Conservation (phyloP, 306 rosid genomes). For the Pyrus communis region DNA sequence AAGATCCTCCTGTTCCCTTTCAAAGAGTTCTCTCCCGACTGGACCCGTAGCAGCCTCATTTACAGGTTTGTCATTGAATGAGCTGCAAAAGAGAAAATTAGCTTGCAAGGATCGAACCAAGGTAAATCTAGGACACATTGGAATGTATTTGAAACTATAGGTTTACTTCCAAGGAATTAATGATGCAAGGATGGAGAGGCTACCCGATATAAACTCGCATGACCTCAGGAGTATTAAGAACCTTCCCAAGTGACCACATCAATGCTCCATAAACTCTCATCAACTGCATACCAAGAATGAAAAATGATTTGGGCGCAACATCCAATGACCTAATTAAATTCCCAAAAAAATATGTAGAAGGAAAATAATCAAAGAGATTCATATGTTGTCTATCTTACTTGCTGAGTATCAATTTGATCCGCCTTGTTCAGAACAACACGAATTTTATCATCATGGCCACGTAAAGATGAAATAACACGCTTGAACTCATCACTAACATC, state of each 20-base stretch:
- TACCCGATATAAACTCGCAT: slow-evolving; percentile 93
- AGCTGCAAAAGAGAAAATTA: slow-evolving; percentile 35
- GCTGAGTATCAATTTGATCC: slow-evolving; percentile 93
- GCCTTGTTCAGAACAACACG: slow-evolving; percentile 92
- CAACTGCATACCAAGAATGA: slow-evolving; percentile 36
- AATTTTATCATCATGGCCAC: slow-evolving; percentile 86
- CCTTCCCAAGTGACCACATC: slow-evolving; percentile 99
- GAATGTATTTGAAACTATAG: not conserved
- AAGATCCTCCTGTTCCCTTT: slow-evolving; percentile 87
- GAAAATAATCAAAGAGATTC: not conserved
- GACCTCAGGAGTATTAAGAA: slow-evolving; percentile 87
- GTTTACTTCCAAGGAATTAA: not conserved
- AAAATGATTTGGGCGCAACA: not conserved
- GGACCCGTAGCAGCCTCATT: slow-evolving; percentile 46
- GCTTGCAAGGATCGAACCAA: not conserved
- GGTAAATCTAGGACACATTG: not conserved
- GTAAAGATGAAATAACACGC: slow-evolving; percentile 82
- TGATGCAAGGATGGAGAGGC: slow-evolving; percentile 13
- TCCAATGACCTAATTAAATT: not conserved
- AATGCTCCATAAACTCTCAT: slow-evolving; percentile 97
- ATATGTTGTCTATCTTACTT: slow-evolving; percentile 33
- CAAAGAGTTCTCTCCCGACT: slow-evolving; percentile 81
- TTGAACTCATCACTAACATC: slow-evolving; percentile 94
- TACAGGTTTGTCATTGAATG: slow-evolving; percentile 79
- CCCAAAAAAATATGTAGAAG: not conserved